Conservation (phyloP, 2,329 filamentous ascomycete genomes). For the Blastomyces parvus region DNA sequence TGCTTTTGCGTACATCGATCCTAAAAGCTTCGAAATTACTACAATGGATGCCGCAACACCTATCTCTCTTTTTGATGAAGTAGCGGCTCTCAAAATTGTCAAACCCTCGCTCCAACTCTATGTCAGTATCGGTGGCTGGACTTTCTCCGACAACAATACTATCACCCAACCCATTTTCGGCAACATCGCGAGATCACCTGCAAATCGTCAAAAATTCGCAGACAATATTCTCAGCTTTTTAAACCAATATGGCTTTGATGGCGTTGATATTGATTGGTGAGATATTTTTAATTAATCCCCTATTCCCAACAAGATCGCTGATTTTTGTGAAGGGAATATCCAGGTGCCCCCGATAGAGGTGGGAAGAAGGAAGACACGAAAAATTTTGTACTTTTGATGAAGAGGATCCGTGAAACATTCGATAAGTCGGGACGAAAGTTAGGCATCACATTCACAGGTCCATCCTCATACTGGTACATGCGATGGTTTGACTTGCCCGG, state of each 20-base stretch:
- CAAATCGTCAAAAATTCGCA: slow-evolving; percentile 12
- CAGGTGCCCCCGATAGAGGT: slow-evolving; percentile 15
- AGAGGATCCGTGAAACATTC: slow-evolving; percentile 12
- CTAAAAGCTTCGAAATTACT: slow-evolving; percentile 21
- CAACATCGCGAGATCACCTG: slow-evolving; percentile 7
- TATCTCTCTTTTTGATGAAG: slow-evolving; percentile 17
- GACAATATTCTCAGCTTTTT: slow-evolving; percentile 16
- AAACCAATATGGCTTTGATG: slow-evolving; percentile 20
- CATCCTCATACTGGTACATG: slow-evolving; percentile 22
- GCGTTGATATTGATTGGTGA: slow-evolving; percentile 20
- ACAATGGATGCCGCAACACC: slow-evolving; percentile 21
- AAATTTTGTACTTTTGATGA: slow-evolving; percentile 16
- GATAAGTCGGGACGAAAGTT: slow-evolving; percentile 5
- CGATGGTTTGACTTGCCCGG: slow-evolving; percentile 23
- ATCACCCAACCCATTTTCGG: slow-evolving; percentile 13
- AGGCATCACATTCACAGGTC: slow-evolving; percentile 16
- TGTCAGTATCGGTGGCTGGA: slow-evolving; percentile 21
- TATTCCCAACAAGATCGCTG: neutral
- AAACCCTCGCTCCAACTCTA: slow-evolving; percentile 25
- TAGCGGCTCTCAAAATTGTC: slow-evolving; percentile 27
- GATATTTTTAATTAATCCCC: neutral
- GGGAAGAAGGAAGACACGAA: slow-evolving; percentile 14
- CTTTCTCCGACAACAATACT: slow-evolving; percentile 12
- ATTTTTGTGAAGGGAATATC: slow-evolving; percentile 16
- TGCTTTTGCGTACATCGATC: slow-evolving; percentile 37